Percentiles rank a stretch among this genome's conserved stretches.
Evolutionary conservation across 352 stramenopile species (phyloP).

Genomic region (Blastocystis sp.): DNA sequence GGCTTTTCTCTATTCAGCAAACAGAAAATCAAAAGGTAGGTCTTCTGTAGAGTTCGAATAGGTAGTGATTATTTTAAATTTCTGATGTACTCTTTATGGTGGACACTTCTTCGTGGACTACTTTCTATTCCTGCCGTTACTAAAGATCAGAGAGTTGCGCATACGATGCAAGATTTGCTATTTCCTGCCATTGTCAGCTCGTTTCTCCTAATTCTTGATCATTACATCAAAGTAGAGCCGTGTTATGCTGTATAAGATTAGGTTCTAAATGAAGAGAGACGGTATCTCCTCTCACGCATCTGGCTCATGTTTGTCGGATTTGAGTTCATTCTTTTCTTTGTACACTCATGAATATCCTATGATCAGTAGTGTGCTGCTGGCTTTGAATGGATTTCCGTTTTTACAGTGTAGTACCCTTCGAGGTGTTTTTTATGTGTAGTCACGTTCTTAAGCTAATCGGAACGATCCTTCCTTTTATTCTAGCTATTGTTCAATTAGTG

Average conservation of each 20-base stretch:
- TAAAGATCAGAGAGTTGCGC: not conserved
- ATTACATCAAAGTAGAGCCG: conserved; percentile 9
- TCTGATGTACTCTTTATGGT: not conserved
- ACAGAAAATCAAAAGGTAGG: conserved; percentile 6
- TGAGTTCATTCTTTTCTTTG: conserved; percentile 18
- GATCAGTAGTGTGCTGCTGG: not conserved
- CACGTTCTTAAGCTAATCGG: not conserved
- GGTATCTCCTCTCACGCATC: not conserved
- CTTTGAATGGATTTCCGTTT: conserved; percentile 28
- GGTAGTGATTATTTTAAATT: conserved; percentile 26
- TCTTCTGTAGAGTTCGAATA: not conserved
- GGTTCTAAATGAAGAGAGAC: not conserved
- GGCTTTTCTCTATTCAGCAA: not conserved
- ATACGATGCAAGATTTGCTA: not conserved
- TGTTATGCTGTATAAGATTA: not conserved
- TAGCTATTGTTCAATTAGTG: not conserved
- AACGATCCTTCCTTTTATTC: not conserved
- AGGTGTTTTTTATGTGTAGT: not conserved
- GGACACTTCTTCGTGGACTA: not conserved
- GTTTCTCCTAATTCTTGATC: conserved; percentile 10
- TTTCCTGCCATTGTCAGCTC: conserved; percentile 47
- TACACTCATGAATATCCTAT: not conserved
- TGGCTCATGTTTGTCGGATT: not conserved
- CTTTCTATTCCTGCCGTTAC: not conserved
- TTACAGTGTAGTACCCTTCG: not conserved